A percentile compares a stretch with the other conserved stretches of the same genome.
Evolutionary conservation across 2,329 filamentous ascomycete genomes (phyloP).

Genomic region (Talaromyces sp.): DNA sequence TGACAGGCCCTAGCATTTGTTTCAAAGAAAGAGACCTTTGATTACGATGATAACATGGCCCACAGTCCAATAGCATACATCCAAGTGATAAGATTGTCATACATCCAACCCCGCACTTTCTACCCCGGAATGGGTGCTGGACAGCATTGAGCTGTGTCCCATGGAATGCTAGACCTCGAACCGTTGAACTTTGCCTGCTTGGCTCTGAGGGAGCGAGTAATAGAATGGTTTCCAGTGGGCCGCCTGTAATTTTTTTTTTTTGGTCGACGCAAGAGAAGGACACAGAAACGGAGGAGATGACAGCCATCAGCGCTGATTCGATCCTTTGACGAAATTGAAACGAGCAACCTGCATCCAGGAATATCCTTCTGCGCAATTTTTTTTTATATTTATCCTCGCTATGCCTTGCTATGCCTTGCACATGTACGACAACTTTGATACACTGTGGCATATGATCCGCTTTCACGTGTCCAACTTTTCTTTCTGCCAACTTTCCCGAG

Average conservation of each 20-base stretch:
- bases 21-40: background rate
- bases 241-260: background rate
- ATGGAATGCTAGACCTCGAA: conserved; percentile 10
- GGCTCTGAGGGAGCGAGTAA: background rate
- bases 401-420: background rate
- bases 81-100: background rate
- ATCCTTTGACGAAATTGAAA: background rate
- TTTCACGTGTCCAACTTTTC: background rate
- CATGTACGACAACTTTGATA: background rate
- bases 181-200: background rate
- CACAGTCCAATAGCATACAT: background rate
- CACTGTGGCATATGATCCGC: background rate
- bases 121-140: conserved; percentile 5
- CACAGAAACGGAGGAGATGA: background rate
- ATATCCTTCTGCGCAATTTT: background rate
- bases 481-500: background rate
- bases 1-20: background rate
- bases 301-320: background rate
- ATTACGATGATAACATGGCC: background rate
- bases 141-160: background rate
- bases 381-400: background rate
- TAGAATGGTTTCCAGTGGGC: background rate
- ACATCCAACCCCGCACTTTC: conserved; percentile 10
- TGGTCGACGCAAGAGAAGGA: background rate
- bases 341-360: background rate